Percentiles rank a stretch among this genome's conserved stretches.
phyloP scores from a whole-genome alignment of 345 rosid species.

The Rhizophora apiculata region DNA sequence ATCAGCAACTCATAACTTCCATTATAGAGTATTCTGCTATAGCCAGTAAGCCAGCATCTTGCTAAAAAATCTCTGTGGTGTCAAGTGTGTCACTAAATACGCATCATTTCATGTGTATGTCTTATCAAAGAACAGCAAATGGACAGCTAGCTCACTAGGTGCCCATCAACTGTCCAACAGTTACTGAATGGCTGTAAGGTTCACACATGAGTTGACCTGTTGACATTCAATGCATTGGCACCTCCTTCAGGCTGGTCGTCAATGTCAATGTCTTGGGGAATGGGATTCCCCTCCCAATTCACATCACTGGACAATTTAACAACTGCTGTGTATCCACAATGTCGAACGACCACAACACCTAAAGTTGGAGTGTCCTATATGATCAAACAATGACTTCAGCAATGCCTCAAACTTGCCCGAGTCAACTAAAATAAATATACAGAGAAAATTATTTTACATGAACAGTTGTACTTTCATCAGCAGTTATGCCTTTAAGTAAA shows the following conservation, averaged over 20 bases:
- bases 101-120: no score
- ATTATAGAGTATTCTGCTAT: neutral
- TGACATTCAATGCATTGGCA: constrained; percentile 32
- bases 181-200: constrained; percentile 10
- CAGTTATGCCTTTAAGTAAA: constrained; percentile 34
- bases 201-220: constrained; percentile 29
- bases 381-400: constrained; percentile 28
- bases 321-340: constrained; percentile 31
- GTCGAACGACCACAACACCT: constrained; percentile 35
- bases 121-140: neutral
- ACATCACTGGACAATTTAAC: constrained; percentile 29
- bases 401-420: constrained; percentile 26
- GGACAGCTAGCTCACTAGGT: neutral
- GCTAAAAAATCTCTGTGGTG: no score
- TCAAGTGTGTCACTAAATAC: no score
- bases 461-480: constrained; percentile 37
- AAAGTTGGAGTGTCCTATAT: constrained; percentile 36
- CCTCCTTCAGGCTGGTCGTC: constrained; percentile 38
- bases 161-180: constrained; percentile 4
- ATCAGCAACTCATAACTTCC: constrained; percentile 13
- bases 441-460: constrained; percentile 25
- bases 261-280: constrained; percentile 26
- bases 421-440: constrained; percentile 20
- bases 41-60: neutral
- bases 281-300: constrained; percentile 27